A percentile compares a stretch with the other conserved stretches of the same genome.
phyloP scores from a whole-genome alignment of 257 asterid genomes.

The Solanum lycopersicoides region DNA sequence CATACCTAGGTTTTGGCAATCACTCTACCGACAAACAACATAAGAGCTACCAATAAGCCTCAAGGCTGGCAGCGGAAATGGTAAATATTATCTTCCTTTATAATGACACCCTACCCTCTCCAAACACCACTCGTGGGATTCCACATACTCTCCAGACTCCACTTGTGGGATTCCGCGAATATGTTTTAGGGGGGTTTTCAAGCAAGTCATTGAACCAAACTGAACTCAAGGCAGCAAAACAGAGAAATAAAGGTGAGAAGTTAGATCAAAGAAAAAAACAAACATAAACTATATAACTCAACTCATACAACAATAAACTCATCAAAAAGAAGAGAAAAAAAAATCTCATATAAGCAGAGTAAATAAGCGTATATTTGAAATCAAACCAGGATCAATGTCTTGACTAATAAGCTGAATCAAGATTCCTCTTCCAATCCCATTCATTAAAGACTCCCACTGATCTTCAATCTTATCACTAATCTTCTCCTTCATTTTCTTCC shows the following conservation, averaged over 20 bases:
- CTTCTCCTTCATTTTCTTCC: conserved; percentile 79
- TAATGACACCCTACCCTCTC: too few relatives aligned
- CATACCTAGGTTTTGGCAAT: too few relatives aligned
- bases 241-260: neutral
- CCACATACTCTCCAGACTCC: too few relatives aligned
- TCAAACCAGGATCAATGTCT: conserved; percentile 68
- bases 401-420: conserved; percentile 65
- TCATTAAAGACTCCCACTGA: conserved; percentile 61
- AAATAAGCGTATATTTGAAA: neutral
- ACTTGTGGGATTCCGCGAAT: too few relatives aligned
- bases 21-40: too few relatives aligned
- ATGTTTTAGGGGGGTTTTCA: neutral
- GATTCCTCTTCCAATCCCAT: conserved; percentile 87
- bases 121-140: too few relatives aligned
- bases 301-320: neutral
- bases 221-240: neutral
- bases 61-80: too few relatives aligned
- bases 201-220: neutral
- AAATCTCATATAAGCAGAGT: neutral
- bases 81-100: too few relatives aligned
- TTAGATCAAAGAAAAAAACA: neutral
- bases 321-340: too few relatives aligned
- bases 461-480: conserved; percentile 64
- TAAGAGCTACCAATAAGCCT: too few relatives aligned
- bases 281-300: neutral